Percentiles rank a stretch among this genome's conserved stretches.
Conservation (phyloP, 805 yeast species). For the Starmerella gropengiesseri region DNA sequence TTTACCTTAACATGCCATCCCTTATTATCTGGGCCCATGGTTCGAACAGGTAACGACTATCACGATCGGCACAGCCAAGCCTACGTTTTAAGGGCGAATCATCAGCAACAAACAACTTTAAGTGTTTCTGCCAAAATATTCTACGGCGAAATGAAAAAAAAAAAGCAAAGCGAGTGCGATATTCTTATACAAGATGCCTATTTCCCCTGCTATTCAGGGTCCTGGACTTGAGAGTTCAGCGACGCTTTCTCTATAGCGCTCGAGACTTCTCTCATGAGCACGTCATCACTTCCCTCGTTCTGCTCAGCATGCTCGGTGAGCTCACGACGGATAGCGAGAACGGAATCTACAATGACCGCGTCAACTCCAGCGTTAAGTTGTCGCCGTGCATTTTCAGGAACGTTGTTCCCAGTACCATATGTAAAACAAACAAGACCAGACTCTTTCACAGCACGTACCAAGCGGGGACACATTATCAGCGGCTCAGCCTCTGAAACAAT, state of each 20-base stretch:
- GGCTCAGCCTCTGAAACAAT: conserved; percentile 84
- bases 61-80: too few relatives aligned
- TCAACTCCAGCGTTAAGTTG: conserved; percentile 94
- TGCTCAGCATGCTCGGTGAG: conserved; percentile 32
- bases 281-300: conserved; percentile 5
- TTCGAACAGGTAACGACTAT: too few relatives aligned
- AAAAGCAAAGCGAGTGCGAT: too few relatives aligned
- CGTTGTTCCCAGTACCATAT: conserved; percentile 75
- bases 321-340: conserved; percentile 82
- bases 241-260: conserved; percentile 12
- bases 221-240: not conserved
- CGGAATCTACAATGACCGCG: conserved; percentile 96
- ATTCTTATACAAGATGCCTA: not conserved
- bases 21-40: too few relatives aligned
- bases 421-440: conserved; percentile 89
- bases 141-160: too few relatives aligned
- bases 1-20: too few relatives aligned
- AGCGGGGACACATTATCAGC: conserved; percentile 76
- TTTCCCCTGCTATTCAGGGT: not conserved
- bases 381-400: conserved; percentile 67
- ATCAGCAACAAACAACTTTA: too few relatives aligned
- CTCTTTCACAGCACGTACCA: conserved; percentile 82
- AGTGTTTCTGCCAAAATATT: too few relatives aligned
- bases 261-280: conserved; percentile 15
- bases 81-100: too few relatives aligned